phyloP scores from a whole-genome alignment of 2,329 filamentous ascomycete genomes.

The Diaporthe aspalathi region DNA sequence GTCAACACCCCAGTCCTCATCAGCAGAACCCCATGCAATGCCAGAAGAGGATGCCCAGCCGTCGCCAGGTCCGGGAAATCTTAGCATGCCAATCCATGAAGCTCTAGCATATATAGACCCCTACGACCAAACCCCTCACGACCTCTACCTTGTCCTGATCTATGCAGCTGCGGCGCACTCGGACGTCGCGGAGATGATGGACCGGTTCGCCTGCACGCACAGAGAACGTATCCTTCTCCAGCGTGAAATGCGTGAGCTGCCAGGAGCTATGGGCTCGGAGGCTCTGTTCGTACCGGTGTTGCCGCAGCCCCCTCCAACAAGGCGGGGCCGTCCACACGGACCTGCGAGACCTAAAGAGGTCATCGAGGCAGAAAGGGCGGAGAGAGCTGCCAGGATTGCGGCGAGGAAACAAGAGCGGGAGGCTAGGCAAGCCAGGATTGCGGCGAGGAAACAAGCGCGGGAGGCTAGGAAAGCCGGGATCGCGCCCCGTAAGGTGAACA shows the following conservation, averaged over 20 bases:
- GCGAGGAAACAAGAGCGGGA: neutral
- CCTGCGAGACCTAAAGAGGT: slow-evolving; percentile 20
- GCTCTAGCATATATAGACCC: slow-evolving; percentile 31
- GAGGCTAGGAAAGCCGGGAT: neutral
- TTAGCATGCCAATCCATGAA: slow-evolving; percentile 32
- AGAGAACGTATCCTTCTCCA: neutral
- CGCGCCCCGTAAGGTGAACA: neutral
- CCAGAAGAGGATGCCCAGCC: neutral
- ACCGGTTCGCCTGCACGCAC: slow-evolving; percentile 27
- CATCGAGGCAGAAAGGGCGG: slow-evolving; percentile 4
- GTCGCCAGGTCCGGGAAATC: neutral
- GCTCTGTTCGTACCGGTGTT: neutral
- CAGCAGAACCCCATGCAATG: neutral
- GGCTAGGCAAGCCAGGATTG: slow-evolving; percentile 1
- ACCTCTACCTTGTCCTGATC: slow-evolving; percentile 27
- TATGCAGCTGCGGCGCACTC: slow-evolving; percentile 33
- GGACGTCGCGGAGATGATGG: slow-evolving; percentile 34
- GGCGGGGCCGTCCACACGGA: neutral
- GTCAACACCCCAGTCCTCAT: neutral
- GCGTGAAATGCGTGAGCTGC: neutral
- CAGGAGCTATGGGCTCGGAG: neutral
- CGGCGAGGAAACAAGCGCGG: neutral
- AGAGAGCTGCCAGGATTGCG: slow-evolving; percentile 6
- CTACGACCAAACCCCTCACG: slow-evolving; percentile 19
- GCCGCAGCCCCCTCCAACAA: neutral